Conservation (phyloP, 805 yeast genomes). For the Danielozyma ontarioensis region DNA sequence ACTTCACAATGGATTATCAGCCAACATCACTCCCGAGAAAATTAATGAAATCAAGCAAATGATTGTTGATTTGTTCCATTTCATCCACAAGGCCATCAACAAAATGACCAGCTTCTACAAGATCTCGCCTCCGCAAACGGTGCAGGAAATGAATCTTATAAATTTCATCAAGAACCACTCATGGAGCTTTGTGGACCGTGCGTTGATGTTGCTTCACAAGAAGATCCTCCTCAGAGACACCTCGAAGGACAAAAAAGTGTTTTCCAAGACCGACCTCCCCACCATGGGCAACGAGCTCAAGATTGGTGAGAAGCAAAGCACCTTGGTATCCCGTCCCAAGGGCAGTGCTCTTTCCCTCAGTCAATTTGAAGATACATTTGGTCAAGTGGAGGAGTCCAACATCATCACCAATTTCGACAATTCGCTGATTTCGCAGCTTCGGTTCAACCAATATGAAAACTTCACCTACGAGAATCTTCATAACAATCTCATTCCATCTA, state of each 20-base stretch:
- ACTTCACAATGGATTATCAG: constrained; percentile 45
- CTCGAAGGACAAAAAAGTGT: not conserved
- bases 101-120: constrained; percentile 31
- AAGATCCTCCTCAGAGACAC: constrained; percentile 34
- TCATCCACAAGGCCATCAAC: constrained; percentile 45
- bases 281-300: not conserved
- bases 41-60: constrained; percentile 42
- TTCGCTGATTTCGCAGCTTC: constrained; percentile 30
- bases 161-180: constrained; percentile 44
- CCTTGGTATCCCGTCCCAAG: constrained; percentile 2
- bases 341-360: constrained; percentile 27
- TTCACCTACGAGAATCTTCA: constrained; percentile 50
- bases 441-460: constrained; percentile 29
- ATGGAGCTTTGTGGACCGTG: constrained; percentile 53
- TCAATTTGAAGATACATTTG: constrained; percentile 38
- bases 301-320: not conserved
- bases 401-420: constrained; percentile 33
- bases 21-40: constrained; percentile 32
- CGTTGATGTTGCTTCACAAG: constrained; percentile 39
- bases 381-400: constrained; percentile 32
- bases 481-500: constrained; percentile 50
- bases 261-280: too few species aligned
- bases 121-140: constrained; percentile 31
- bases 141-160: constrained; percentile 39
- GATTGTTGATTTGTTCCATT: constrained; percentile 46